These are phyloP conservation scores for Mytilinidion resinicola DNA, from an alignment of 495 filamentous ascomycete species.

Conservation along the genomic window DNA sequence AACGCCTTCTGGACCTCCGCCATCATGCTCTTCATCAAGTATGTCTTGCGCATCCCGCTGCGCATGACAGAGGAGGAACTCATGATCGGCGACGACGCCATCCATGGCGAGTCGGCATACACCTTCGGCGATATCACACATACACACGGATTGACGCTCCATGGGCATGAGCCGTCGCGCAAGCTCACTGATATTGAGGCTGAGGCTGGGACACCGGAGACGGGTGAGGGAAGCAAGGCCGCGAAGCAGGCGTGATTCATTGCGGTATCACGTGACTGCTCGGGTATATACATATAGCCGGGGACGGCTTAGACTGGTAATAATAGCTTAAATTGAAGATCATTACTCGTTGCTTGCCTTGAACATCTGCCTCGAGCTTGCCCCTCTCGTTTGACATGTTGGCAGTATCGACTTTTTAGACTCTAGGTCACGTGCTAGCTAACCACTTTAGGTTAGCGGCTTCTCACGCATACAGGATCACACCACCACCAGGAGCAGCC, in stretches of 20 bases:
- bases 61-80: slow-evolving; percentile 45
- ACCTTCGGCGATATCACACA: slow-evolving; percentile 15
- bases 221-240: not conserved
- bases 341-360: no score
- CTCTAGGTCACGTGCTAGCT: no score
- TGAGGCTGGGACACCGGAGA: not conserved
- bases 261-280: not conserved
- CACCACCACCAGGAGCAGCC: no score
- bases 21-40: slow-evolving; percentile 51
- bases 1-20: slow-evolving; percentile 50
- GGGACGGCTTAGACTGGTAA: no score
- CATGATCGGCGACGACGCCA: slow-evolving; percentile 46
- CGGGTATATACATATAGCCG: no score
- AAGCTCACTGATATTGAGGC: not conserved
- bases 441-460: no score
- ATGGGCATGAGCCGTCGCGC: not conserved
- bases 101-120: slow-evolving; percentile 50
- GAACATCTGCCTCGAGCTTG: no score
- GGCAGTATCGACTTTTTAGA: no score
- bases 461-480: no score
- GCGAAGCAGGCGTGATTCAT: not conserved
- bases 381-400: no score
- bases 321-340: no score
- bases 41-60: slow-evolving; percentile 46
- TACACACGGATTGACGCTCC: not conserved